Evolutionary conservation across 176 grass and related monocot species (phyloP), one percentile per base, ranked within the genome.

Genomic region (Oryza glumipatula): DNA sequence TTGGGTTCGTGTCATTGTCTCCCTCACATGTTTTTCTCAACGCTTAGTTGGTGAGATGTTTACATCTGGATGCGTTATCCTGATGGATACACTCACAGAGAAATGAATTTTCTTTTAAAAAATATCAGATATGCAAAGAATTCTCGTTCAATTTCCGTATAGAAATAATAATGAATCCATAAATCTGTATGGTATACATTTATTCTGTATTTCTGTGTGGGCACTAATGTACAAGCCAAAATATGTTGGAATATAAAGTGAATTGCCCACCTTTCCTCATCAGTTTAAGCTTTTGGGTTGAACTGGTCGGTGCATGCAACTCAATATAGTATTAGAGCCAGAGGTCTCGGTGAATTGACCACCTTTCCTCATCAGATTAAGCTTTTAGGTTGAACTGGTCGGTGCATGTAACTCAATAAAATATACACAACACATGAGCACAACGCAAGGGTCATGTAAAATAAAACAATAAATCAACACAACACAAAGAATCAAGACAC

Each of bases 141-240:
- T 17, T 24, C n/a, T 11, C 46, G 24, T 9, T 17, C 70, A 36
- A 80, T 68, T 9, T 24, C 66, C 16, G 30, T 56, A 56, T 56
- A 8, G 16, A 51, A 51, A 70, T 71, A 51, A 71, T 71, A 12
- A 11, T 11, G 1, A 43, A 58, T 58, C 19, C 54, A 56, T 56
- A 41, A 68, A 28, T 66, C 70, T 84, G n/a, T 11, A 63, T 63
- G 9, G 2, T 22, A 22, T 23, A 28, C 33, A 81, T 79, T 90
- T 75, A 75, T 58, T 58, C 17, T 58, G 54, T 58, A 21, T 87
- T 81, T 13, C 49, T 52, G 12, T 47, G 1, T 83, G 33, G 17
- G 72, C 1, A 67, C n/a, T 16, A 52, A 86, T 82, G 49, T 82
- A 86, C 65, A 77, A 5, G 67, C 65, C 14, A 41, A 87, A 87